phyloP scores from a whole-genome alignment of 129 eudicot genomes.

The Helianthus tuberosus region DNA sequence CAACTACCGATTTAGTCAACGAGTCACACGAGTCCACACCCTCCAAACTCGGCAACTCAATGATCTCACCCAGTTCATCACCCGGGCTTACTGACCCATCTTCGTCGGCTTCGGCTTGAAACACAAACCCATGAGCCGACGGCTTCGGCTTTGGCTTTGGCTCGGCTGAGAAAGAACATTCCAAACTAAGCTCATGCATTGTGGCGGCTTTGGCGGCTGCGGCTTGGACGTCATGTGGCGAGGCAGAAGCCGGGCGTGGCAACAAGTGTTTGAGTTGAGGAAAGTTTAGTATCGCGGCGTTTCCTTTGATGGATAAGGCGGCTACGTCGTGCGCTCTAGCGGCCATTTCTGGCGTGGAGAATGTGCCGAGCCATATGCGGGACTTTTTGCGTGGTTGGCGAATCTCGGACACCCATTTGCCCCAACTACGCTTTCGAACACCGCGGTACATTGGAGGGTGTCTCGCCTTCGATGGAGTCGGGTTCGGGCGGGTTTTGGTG shows the following conservation, averaged over 20 bases:
- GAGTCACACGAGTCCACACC: slow-evolving; percentile 44
- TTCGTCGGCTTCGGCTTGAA: slow-evolving; percentile 13
- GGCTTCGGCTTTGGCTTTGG: slow-evolving; percentile 20
- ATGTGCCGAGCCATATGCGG: slow-evolving; percentile 94
- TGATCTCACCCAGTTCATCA: slow-evolving; percentile 66
- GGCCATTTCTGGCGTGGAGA: slow-evolving; percentile 85
- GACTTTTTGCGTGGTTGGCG: slow-evolving; percentile 85
- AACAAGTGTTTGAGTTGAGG: slow-evolving; percentile 62
- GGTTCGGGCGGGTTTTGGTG: slow-evolving; percentile 19
- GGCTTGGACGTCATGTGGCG: slow-evolving; percentile 74
- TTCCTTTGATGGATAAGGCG: slow-evolving; percentile 66
- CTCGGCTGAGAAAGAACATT: not conserved
- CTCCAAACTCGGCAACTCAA: slow-evolving; percentile 73
- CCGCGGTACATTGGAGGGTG: slow-evolving; percentile 63
- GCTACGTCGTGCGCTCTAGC: slow-evolving; percentile 94
- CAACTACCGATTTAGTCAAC: slow-evolving; percentile 44
- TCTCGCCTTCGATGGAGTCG: slow-evolving; percentile 20
- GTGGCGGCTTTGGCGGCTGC: slow-evolving; percentile 91
- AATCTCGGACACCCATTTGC: slow-evolving; percentile 95
- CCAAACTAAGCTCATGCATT: slow-evolving; percentile 47
- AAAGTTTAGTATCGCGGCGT: slow-evolving; percentile 65
- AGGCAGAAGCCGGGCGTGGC: slow-evolving; percentile 68
- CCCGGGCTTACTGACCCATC: slow-evolving; percentile 19
- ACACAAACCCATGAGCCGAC: not conserved
- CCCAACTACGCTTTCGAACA: slow-evolving; percentile 91